Conservation (phyloP, 305 asterid genomes). For the Rubia tinctorum region DNA sequence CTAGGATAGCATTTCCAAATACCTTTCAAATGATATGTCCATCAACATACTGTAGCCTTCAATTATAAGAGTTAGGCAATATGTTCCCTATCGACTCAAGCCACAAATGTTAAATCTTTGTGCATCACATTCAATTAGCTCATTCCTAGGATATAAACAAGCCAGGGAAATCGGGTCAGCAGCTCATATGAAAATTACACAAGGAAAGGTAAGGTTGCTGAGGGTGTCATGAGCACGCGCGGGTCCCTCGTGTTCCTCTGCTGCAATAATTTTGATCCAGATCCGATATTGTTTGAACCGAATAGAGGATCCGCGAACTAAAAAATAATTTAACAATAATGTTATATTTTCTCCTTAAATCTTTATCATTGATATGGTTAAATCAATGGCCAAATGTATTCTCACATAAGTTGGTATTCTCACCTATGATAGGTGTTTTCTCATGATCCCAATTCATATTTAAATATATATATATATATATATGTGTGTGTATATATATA, state of each 20-base stretch:
- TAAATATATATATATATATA: too few species aligned
- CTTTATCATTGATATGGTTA: too few species aligned
- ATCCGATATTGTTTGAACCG: too few species aligned
- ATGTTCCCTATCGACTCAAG: conserved; percentile 7
- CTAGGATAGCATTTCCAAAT: background rate
- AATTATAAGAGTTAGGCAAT: background rate
- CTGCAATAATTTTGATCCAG: conserved; percentile 21
- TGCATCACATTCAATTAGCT: background rate
- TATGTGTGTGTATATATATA: too few species aligned
- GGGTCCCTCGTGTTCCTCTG: conserved; percentile 28
- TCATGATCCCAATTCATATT: too few species aligned
- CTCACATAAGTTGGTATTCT: too few species aligned
- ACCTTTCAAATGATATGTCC: background rate
- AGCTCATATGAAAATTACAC: background rate
- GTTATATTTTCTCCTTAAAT: too few species aligned
- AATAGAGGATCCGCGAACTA: too few species aligned
- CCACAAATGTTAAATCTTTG: conserved; percentile 1
- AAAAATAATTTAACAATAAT: too few species aligned
- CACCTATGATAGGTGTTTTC: too few species aligned
- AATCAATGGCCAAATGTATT: too few species aligned
- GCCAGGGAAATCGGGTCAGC: conserved; percentile 5
- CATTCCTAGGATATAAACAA: background rate
- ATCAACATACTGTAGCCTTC: background rate
- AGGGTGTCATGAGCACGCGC: conserved; percentile 17
- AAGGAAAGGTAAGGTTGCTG: background rate